Evolutionary conservation across 2,329 filamentous ascomycete genomes (phyloP), one percentile per base, ranked within the genome.

Genomic region (Cercospora berteroae): DNA sequence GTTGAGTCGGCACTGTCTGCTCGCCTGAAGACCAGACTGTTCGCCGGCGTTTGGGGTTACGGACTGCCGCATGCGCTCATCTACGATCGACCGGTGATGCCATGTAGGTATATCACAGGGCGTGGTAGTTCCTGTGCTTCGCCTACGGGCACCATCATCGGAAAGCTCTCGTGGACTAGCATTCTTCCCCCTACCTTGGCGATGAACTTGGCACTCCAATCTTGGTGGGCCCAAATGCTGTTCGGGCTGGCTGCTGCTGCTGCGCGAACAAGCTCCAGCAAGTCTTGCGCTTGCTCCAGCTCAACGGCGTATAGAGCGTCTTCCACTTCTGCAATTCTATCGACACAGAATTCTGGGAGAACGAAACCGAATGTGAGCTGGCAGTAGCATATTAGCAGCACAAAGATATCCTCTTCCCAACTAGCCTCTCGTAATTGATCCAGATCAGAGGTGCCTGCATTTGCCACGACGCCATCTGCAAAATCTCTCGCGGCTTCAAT

Each of bases 341-440:
- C 52, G 18, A 42, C 44, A 36, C 70, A 62, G 59, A 74, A 74
- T 20, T 75, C 72, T 9, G 67, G 68, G 6, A 69, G 52, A 56
- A 62, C 16, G 67, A 61, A n/a, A 67, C 67, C 56, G 66, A 74
- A 69, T 36, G 62, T 70, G 63, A 67, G 63, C 48, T 63, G 72
- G 42, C 63, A 68, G 55, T 70, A 76, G 66, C 76, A 78, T 9
- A 79, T 70, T 7, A 76, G 69, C 29, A 80, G 65, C 0, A 78
- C 77, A 64, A 77, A 77, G 13, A 78, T 70, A 55, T 79, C 76
- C 33, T 80, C 77, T 63, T 80, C 78, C 73, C 77, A 77, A 12
- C 77, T 76, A 0, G 78, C 75, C 48, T 71, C 70, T 9, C 75
- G 69, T 23, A 78, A 64, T 56, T 75, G 72, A 12, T 72, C 67